Base-by-base conservation (phyloP, 2,329 filamentous ascomycete genomes). In the Didymella arachidicola region DNA sequence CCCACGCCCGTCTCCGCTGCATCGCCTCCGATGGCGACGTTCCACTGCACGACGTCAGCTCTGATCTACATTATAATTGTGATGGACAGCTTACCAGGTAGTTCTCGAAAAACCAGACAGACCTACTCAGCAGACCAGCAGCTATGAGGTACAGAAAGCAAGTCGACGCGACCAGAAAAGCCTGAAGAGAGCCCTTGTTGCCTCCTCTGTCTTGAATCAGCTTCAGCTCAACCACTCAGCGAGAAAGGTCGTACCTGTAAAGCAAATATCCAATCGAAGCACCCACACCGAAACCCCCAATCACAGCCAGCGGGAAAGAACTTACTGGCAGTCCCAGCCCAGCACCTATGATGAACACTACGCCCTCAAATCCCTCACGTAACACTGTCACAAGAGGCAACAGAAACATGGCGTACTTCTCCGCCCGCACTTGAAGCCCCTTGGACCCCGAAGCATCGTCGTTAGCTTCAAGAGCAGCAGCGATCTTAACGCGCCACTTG, bases 271-370 rank as follows among this genome's bases (percentile, higher is more conserved):
- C 91, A 42, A 93, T 83, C 1, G 85, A 43, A 11, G 77, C 72
- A 1, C 92, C 92, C 14, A 87, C 88, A 2, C 84, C 67, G 12
- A 96, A 75, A 0, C 92, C 92, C 18, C 86, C 82, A n/a, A 95
- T 77, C 1, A 92, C 89, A 0, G 92, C 86, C 6, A 96, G 77
- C 2, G 92, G 92, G 50, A 96, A 90, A 0, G 92, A 83, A 7
- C 83, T 85, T 2, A 90, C 91, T 0, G 91, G 90, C 4, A 89
- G 81, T 1, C 87, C 86, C 55, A 96, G 87, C 2, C 89, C 88
- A 8, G 96, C 91, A n/a, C 92, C 92, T 11, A 90, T 90, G 53
- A 95, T 86, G 74, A 95, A 96, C 36, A 96, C 86, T 30, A 96
- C 88, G 0, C 89, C 91, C 74, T 96, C 92, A 22, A 96, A 84